Percentiles rank a stretch among this genome's conserved stretches.
phyloP scores from a whole-genome alignment of 1,284 basidiomycete species.

The Cerrena zonata region DNA sequence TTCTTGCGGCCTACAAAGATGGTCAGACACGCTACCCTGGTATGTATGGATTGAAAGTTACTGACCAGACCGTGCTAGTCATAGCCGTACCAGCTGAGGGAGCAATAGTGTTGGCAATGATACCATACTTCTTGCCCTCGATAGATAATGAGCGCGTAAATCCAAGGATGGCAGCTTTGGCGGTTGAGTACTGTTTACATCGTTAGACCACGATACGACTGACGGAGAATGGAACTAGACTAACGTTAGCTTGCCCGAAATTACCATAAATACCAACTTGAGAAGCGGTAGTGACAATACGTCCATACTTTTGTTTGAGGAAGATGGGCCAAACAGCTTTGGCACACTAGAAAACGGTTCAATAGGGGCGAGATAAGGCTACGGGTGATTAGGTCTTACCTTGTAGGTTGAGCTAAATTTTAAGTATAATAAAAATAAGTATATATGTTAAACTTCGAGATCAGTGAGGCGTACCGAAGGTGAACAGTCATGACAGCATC shows the following conservation, averaged over 20 bases:
- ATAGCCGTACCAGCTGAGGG: slow-evolving; percentile 89
- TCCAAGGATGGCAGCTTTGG: slow-evolving; percentile 91
- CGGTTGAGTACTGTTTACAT: slow-evolving; percentile 81
- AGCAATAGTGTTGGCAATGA: slow-evolving; percentile 83
- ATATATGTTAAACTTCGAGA: neutral
- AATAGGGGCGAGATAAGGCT: neutral
- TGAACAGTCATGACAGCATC: slow-evolving; percentile 88
- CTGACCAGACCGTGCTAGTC: slow-evolving; percentile 79
- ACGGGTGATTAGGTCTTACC: slow-evolving; percentile 33
- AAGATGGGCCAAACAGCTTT: slow-evolving; percentile 97
- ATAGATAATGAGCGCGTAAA: slow-evolving; percentile 85
- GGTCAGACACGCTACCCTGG: neutral
- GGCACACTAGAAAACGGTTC: slow-evolving; percentile 51
- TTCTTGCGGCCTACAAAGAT: slow-evolving; percentile 72
- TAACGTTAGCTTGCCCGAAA: slow-evolving; percentile 84
- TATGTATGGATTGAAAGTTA: neutral
- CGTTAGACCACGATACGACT: too few species aligned
- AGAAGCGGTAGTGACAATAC: slow-evolving; percentile 91
- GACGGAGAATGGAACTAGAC: slow-evolving; percentile 14
- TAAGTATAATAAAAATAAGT: neutral
- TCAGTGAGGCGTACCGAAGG: slow-evolving; percentile 48
- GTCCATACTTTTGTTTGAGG: slow-evolving; percentile 94
- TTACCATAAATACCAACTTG: slow-evolving; percentile 90
- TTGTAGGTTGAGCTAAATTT: slow-evolving; percentile 70
- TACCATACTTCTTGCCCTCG: slow-evolving; percentile 89